These are phyloP conservation scores for Monilinia fructicola DNA, from an alignment of 2,329 filamentous ascomycete species.

Conservation along the genomic window DNA sequence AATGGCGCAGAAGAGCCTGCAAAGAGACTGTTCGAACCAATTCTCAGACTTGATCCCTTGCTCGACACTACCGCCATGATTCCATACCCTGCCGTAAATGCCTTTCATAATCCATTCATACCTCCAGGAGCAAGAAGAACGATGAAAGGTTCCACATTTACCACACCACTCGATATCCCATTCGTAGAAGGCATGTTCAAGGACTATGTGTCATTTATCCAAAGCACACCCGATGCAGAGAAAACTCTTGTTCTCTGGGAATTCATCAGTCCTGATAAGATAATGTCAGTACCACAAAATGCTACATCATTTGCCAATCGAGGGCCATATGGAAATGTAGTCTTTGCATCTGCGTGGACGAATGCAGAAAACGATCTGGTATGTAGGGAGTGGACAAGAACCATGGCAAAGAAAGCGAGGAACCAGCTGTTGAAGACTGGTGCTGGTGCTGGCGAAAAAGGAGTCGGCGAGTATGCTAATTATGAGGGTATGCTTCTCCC, in stretches of 20 bases:
- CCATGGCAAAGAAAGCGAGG: slow-evolving; percentile 24
- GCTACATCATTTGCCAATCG: slow-evolving; percentile 36
- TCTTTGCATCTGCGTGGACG: slow-evolving; percentile 39
- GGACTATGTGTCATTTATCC: slow-evolving; percentile 38
- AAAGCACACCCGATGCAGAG: slow-evolving; percentile 27
- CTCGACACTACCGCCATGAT: slow-evolving; percentile 34
- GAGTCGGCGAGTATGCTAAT: slow-evolving; percentile 16
- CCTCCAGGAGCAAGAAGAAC: slow-evolving; percentile 40
- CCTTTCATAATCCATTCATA: slow-evolving; percentile 37
- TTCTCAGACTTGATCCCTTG: slow-evolving; percentile 38
- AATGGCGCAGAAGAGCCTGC: slow-evolving; percentile 41
- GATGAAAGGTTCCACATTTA: slow-evolving; percentile 43
- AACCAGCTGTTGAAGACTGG: background rate
- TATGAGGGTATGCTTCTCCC: background rate
- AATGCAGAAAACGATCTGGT: slow-evolving; percentile 26
- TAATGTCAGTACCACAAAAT: slow-evolving; percentile 29
- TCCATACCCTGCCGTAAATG: slow-evolving; percentile 42
- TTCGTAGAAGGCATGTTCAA: slow-evolving; percentile 37
- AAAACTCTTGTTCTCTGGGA: slow-evolving; percentile 34
- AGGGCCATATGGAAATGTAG: slow-evolving; percentile 33
- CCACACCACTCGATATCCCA: slow-evolving; percentile 36
- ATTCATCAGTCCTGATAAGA: slow-evolving; percentile 29
- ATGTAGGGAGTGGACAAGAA: slow-evolving; percentile 28
- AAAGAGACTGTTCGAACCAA: slow-evolving; percentile 34
- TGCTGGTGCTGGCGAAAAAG: background rate